Evolutionary conservation across 768 basidiomycete genomes (phyloP).

Genomic region (Pulveroboletus sp.): DNA sequence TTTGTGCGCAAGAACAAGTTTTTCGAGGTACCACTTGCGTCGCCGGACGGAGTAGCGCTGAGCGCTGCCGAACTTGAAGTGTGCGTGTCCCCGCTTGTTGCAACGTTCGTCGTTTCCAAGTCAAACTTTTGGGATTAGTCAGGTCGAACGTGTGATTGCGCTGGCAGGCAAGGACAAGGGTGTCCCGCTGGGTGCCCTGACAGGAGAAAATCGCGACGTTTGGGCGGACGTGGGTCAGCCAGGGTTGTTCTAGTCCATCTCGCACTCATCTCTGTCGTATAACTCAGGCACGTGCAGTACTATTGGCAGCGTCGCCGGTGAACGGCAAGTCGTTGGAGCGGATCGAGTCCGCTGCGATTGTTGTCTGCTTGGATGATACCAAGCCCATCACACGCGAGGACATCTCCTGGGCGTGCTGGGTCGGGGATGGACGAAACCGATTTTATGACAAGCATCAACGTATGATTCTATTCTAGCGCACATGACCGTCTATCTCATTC

Average conservation of each 20-base stretch:
- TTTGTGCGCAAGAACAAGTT: constrained; percentile 91
- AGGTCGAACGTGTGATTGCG: constrained; percentile 65
- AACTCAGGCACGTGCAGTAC: constrained; percentile 48
- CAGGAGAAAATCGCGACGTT: constrained; percentile 81
- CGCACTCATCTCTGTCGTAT: too few relatives aligned
- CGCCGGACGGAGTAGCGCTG: constrained; percentile 61
- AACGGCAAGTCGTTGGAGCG: constrained; percentile 68
- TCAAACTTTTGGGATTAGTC: constrained; percentile 33
- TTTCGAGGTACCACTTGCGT: constrained; percentile 72
- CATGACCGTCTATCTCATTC: constrained; percentile 2
- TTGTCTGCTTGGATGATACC: constrained; percentile 82
- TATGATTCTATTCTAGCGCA: constrained; percentile 32
- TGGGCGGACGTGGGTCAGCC: constrained; percentile 81
- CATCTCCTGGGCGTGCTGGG: constrained; percentile 79
- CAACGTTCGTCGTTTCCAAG: neutral
- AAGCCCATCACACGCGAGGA: constrained; percentile 79
- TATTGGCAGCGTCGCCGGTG: constrained; percentile 56
- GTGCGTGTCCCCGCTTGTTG: constrained; percentile 29
- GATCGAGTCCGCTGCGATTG: constrained; percentile 86
- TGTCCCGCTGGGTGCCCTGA: constrained; percentile 73
- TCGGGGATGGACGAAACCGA: constrained; percentile 83
- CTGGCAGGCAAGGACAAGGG: constrained; percentile 46
- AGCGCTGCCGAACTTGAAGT: constrained; percentile 79
- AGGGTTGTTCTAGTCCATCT: neutral
- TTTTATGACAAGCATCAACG: constrained; percentile 98